Base-by-base conservation (phyloP, 768 basidiomycete genomes). In the Favolaschia claudopus region DNA sequence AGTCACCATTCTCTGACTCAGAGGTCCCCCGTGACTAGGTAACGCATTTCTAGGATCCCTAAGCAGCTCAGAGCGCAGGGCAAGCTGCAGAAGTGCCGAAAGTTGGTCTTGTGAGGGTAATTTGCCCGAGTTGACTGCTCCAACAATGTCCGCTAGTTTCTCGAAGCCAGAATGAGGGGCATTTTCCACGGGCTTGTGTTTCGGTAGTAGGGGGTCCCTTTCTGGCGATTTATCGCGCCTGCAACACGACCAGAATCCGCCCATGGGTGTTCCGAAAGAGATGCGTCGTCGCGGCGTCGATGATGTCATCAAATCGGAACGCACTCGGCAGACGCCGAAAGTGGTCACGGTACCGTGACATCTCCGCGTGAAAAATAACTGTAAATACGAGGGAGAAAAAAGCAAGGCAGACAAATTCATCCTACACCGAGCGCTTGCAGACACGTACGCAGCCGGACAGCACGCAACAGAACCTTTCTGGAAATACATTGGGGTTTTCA, bases 61-160 rank as follows among this genome's bases (percentile, higher is more conserved):
- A 15, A 77, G 62, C 7, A 77, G 22, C 28, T 70, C 69, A 1
- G 74, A 77, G 10, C 58, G 62, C 39, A 76, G 57, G 1, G 70
- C 40, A 4, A 37, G 47, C 42, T 67, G 71, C 28, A 78, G 44
- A 31, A 76, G 60, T 2, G 39, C 42, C 14, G 68, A 64, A 4
- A 75, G 37, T 53, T 80, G 79, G 28, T 72, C 70, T 52, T 78
- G 76, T 5, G 77, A 74, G 34, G 78, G 79, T 7, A 80, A 58
- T 49, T 79, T 79, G 20, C 78, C 77, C 7, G 74, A 65, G 37
- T 75, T 74, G 10, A 78, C 24, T 15, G 74, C 77, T 5, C 73
- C 74, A 9, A 76, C 52, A n/a, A 71, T 62, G 51, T 78, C 77
- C 28, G 69, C 70, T 9, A 74, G 44, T 52, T 76, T 77, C 33